phyloP scores from a whole-genome alignment of 192 early-diverging fungal genomes.

The Rhizoclosmatium sp. region DNA sequence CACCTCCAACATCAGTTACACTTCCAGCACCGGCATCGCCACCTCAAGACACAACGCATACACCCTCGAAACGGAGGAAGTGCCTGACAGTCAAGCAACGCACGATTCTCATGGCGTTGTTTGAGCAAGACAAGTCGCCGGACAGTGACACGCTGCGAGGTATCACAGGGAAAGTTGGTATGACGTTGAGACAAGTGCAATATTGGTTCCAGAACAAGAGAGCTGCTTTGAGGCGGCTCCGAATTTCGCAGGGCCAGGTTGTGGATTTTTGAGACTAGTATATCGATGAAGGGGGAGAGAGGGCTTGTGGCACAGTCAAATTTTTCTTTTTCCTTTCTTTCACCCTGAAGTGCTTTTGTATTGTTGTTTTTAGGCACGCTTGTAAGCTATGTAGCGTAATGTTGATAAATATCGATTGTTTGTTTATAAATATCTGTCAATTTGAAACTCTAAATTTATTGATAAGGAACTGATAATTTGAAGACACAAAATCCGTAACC shows the following conservation, averaged over 20 bases:
- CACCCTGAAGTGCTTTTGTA: neutral
- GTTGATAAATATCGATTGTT: neutral
- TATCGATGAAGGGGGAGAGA: neutral
- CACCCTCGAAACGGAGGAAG: neutral
- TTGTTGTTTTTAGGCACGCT: neutral
- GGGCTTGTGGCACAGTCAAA: neutral
- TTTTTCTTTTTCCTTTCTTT: conserved; percentile 11
- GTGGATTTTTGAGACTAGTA: neutral
- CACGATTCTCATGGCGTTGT: neutral
- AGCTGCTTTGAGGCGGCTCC: neutral
- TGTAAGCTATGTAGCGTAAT: neutral
- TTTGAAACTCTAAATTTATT: neutral
- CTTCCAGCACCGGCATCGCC: neutral
- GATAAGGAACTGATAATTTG: neutral
- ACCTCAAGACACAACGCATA: neutral
- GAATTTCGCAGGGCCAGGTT: neutral
- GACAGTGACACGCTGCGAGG: neutral
- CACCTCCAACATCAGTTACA: neutral
- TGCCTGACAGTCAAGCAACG: neutral
- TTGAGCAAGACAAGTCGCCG: conserved; percentile 1
- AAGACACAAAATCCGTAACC: neutral
- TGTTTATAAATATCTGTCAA: neutral
- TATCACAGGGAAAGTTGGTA: conserved; percentile 9
- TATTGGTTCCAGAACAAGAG: conserved; percentile 24
- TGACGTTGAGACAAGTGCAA: neutral